Percentiles rank a stretch among this genome's conserved stretches.
These are phyloP conservation scores for Ailanthus altissimus DNA, from an alignment of 345 rosid genomes.

Conservation along the genomic window DNA sequence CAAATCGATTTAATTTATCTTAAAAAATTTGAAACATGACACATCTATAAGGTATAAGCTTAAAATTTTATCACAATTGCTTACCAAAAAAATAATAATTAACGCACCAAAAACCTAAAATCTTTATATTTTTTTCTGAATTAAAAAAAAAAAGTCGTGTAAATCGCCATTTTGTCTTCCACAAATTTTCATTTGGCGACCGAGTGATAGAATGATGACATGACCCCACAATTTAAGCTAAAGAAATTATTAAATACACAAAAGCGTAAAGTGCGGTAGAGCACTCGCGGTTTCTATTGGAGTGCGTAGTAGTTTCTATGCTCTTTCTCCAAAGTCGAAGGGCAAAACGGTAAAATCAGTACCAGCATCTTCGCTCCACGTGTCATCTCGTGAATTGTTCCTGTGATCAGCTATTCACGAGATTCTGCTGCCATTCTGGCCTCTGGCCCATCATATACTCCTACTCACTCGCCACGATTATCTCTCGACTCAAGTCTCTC, in stretches of 20 bases:
- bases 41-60: too few relatives aligned
- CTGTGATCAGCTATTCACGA: constrained; percentile 28
- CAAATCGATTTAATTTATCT: too few relatives aligned
- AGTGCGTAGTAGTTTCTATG: too few relatives aligned
- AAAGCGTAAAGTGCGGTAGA: not conserved
- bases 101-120: too few relatives aligned
- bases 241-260: not conserved
- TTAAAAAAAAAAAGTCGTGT: too few relatives aligned
- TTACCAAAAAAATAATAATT: too few relatives aligned
- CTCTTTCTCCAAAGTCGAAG: not conserved
- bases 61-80: too few relatives aligned
- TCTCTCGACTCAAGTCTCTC: not conserved
- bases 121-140: too few relatives aligned
- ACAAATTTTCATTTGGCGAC: too few relatives aligned
- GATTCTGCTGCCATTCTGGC: constrained; percentile 13
- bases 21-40: too few relatives aligned
- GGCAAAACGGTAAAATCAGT: not conserved
- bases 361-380: constrained; percentile 10
- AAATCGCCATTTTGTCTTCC: too few relatives aligned
- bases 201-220: too few relatives aligned
- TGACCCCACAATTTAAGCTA: not conserved
- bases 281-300: not conserved
- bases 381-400: constrained; percentile 25
- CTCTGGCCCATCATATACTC: not conserved
- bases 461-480: not conserved